Conservation (phyloP, 1,139 yeast genomes). For the Yueomyces sp. region DNA sequence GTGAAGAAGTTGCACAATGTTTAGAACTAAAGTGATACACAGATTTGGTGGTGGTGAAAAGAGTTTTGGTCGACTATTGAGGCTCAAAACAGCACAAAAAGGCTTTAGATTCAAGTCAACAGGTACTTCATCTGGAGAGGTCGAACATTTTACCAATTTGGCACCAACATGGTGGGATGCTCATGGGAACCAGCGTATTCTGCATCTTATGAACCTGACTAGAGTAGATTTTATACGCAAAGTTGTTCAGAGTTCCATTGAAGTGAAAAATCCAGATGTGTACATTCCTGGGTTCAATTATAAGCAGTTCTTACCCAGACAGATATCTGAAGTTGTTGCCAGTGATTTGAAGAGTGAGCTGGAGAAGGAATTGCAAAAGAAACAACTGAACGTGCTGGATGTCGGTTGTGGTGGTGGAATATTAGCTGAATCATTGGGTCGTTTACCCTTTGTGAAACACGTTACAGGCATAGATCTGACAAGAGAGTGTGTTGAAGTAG, state of each 20-base stretch:
- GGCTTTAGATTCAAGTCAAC: constrained; percentile 5
- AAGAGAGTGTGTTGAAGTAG: constrained; percentile 68
- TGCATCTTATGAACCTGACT: constrained; percentile 86
- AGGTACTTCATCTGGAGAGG: constrained; percentile 36
- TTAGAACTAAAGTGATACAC: too few species aligned
- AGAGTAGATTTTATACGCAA: constrained; percentile 76
- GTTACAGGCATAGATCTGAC: constrained; percentile 85
- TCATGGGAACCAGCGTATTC: constrained; percentile 79
- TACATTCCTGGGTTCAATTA: constrained; percentile 69
- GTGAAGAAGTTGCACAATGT: too few species aligned
- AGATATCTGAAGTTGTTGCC: constrained; percentile 35
- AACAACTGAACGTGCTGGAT: constrained; percentile 49
- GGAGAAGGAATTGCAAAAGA: constrained; percentile 29
- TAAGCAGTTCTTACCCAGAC: constrained; percentile 48
- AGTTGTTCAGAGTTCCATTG: constrained; percentile 38
- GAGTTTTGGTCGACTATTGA: too few species aligned
- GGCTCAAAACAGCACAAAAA: too few species aligned
- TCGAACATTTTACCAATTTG: constrained; percentile 67
- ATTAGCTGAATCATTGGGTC: constrained; percentile 72
- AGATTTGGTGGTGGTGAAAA: too few species aligned
- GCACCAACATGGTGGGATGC: constrained; percentile 97
- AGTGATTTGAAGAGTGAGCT: constrained; percentile 34
- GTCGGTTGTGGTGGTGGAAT: constrained; percentile 99
- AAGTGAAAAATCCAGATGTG: constrained; percentile 31
- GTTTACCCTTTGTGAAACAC: constrained; percentile 47